Percentiles rank a stretch among this genome's conserved stretches.
phyloP scores from a whole-genome alignment of 257 asterid genomes.

The Solanum neorickii region DNA sequence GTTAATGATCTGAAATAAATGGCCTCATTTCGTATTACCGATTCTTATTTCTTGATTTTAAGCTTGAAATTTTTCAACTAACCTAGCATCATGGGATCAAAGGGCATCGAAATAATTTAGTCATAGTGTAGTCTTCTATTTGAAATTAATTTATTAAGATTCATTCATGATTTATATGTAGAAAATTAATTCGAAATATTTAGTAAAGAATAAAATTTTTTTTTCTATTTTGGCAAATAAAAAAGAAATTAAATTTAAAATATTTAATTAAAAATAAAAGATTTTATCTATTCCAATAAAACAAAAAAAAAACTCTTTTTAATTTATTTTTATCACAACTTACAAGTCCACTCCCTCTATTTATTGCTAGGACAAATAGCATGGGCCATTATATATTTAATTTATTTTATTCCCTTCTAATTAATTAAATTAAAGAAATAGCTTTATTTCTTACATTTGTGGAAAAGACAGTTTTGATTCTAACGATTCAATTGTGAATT shows the following conservation, averaged over 20 bases:
- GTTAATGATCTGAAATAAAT: neutral
- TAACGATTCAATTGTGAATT: neutral
- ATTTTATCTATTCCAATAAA: neutral
- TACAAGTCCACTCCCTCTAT: neutral
- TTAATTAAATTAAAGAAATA: neutral
- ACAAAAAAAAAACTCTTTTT: too few relatives aligned
- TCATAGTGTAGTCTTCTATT: neutral
- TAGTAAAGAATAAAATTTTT: neutral
- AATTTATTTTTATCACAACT: neutral
- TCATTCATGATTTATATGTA: neutral
- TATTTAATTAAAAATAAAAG: neutral
- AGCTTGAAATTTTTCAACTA: neutral
- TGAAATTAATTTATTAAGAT: neutral
- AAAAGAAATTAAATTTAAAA: neutral
- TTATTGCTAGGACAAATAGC: neutral
- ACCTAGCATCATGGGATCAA: neutral
- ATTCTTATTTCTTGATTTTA: neutral
- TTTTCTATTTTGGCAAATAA: neutral
- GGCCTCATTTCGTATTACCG: neutral
- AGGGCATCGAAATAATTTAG: neutral
- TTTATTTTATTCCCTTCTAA: neutral
- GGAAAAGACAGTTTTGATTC: conserved; percentile 1
- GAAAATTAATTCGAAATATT: neutral
- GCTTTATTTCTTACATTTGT: neutral
- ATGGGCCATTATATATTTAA: neutral